These are phyloP conservation scores for Leccinum subrobustum DNA, from an alignment of 1,284 basidiomycete genomes.

Conservation along the genomic window DNA sequence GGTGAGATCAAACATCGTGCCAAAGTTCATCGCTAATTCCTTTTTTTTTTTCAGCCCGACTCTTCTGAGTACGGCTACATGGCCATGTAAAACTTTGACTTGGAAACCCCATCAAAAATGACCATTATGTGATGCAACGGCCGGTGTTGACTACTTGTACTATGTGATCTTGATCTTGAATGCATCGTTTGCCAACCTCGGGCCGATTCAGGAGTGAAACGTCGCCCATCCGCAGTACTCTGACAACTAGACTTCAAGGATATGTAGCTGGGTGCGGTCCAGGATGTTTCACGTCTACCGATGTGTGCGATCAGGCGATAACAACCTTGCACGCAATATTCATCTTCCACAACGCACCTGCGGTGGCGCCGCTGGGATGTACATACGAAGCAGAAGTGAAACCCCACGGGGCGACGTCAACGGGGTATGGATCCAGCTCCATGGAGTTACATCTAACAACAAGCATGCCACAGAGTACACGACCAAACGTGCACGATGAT, in stretches of 20 bases:
- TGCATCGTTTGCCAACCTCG: background rate
- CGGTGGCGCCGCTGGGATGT: too few species aligned
- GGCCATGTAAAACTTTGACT: conserved; percentile 23
- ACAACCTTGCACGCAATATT: conserved; percentile 25
- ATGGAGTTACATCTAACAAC: too few species aligned
- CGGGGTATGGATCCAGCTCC: too few species aligned
- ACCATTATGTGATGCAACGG: conserved; percentile 23
- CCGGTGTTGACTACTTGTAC: conserved; percentile 24
- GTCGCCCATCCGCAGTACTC: too few species aligned
- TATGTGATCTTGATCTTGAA: background rate
- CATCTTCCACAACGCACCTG: too few species aligned
- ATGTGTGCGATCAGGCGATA: background rate
- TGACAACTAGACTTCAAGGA: background rate
- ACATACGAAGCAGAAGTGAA: too few species aligned
- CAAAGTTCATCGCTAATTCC: conserved; percentile 4
- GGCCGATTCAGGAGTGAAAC: too few species aligned
- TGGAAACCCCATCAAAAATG: conserved; percentile 1
- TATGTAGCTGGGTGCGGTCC: background rate
- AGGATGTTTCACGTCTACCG: background rate
- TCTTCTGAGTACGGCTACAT: conserved; percentile 26
- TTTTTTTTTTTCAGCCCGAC: conserved; percentile 10
- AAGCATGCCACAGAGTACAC: too few species aligned
- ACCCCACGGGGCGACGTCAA: too few species aligned
- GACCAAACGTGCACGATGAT: too few species aligned
- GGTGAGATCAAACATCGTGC: conserved; percentile 10